Conservation (phyloP, 805 yeast genomes). For the Ogataea henricii region DNA sequence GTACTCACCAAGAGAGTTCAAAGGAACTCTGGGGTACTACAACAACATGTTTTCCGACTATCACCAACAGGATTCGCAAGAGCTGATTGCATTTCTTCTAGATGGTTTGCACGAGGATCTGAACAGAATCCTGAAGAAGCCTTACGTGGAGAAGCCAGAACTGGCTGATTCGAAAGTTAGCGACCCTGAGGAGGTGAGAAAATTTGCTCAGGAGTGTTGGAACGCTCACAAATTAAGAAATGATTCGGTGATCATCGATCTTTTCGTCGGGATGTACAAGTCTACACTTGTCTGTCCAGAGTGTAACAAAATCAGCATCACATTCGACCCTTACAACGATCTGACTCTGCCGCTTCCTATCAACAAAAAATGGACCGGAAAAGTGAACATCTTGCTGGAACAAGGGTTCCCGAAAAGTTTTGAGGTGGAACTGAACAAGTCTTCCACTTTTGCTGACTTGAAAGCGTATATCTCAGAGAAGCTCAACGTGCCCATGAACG, state of each 20-base stretch:
- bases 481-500: conserved; percentile 37
- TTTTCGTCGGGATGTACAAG: conserved; percentile 89
- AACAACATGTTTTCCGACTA: conserved; percentile 79
- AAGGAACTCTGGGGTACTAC: conserved; percentile 73
- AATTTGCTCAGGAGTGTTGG: conserved; percentile 79
- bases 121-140: conserved; percentile 79
- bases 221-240: conserved; percentile 74
- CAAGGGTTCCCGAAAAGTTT: conserved; percentile 49
- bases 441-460: conserved; percentile 64
- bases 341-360: conserved; percentile 87
- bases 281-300: conserved; percentile 88
- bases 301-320: conserved; percentile 76
- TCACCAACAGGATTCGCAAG: conserved; percentile 93
- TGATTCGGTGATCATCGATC: conserved; percentile 80
- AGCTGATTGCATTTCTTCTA: conserved; percentile 80
- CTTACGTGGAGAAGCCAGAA: conserved; percentile 88
- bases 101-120: conserved; percentile 93
- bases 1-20: conserved; percentile 74
- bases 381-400: conserved; percentile 63
- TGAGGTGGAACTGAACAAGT: conserved; percentile 73
- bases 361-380: conserved; percentile 68
- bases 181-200: conserved; percentile 52
- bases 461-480: conserved; percentile 59
- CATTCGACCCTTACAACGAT: conserved; percentile 93
- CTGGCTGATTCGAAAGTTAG: conserved; percentile 59